phyloP scores from a whole-genome alignment of 495 filamentous ascomycete genomes.

The Trichoderma asperelloides region DNA sequence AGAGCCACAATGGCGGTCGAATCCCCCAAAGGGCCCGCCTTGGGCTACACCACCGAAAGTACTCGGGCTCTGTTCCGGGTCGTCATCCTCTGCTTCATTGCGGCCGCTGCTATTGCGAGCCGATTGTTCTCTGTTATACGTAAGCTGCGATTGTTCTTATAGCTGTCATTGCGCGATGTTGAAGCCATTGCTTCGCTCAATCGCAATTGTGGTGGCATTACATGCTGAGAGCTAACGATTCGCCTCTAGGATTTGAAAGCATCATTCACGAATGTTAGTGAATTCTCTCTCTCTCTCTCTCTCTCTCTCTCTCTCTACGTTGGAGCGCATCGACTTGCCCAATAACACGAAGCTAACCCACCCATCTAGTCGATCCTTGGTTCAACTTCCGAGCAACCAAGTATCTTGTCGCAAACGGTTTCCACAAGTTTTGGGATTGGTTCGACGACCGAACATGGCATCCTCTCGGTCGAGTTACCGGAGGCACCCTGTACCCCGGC shows the following conservation, averaged over 20 bases:
- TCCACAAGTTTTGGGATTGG: slow-evolving; percentile 99
- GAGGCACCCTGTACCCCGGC: slow-evolving; percentile 95
- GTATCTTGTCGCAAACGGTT: slow-evolving; percentile 91
- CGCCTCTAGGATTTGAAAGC: slow-evolving; percentile 77
- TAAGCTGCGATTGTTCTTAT: slow-evolving; percentile 37
- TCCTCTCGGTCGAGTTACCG: slow-evolving; percentile 95
- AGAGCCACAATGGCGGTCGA: slow-evolving; percentile 30
- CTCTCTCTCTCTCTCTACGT: not conserved
- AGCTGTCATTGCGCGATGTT: not conserved
- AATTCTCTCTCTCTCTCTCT: not conserved
- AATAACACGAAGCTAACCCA: not conserved
- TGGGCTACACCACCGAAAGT: slow-evolving; percentile 45
- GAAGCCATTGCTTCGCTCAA: slow-evolving; percentile 2
- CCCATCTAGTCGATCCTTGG: slow-evolving; percentile 86
- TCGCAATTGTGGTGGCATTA: not conserved
- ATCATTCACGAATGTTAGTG: slow-evolving; percentile 97
- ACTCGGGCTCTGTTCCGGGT: slow-evolving; percentile 81
- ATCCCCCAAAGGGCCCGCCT: slow-evolving; percentile 26
- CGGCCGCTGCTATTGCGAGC: slow-evolving; percentile 84
- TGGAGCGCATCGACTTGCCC: not conserved
- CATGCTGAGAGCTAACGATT: slow-evolving; percentile 19
- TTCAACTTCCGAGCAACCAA: slow-evolving; percentile 99
- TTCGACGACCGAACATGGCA: slow-evolving; percentile 99
- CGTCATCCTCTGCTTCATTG: slow-evolving; percentile 87
- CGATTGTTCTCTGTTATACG: slow-evolving; percentile 96